Evolutionary conservation across 148 eudicot species (phyloP).

Genomic region (Rhododendron griersonianum): DNA sequence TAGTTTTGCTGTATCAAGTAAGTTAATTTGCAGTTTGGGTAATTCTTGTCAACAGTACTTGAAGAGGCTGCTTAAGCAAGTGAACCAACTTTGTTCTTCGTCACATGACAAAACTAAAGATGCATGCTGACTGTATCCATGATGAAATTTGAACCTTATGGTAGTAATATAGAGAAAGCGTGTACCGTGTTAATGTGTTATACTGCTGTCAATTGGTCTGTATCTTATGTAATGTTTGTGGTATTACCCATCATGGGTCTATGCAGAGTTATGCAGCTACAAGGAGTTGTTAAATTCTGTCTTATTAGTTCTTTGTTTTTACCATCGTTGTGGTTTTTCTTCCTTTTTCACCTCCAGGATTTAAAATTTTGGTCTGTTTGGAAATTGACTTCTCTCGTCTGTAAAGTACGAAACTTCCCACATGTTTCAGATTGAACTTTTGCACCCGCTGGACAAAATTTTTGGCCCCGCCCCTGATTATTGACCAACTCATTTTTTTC

Average conservation of each 20-base stretch:
- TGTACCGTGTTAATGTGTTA: background rate
- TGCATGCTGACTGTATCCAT: background rate
- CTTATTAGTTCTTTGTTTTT: background rate
- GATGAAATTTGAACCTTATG: background rate
- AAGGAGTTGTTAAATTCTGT: background rate
- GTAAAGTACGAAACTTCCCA: background rate
- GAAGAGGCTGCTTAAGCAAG: conserved; percentile 10
- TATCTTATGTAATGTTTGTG: background rate
- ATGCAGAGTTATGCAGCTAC: background rate
- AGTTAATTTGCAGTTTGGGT: background rate
- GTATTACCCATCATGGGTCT: background rate
- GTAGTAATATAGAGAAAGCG: background rate
- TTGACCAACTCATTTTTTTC: background rate
- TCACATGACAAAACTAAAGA: background rate
- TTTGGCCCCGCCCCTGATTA: background rate
- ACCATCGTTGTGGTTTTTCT: background rate
- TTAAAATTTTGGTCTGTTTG: background rate
- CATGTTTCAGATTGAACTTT: background rate
- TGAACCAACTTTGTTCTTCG: background rate
- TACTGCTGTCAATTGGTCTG: background rate
- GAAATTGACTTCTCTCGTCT: background rate
- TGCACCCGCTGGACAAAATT: background rate
- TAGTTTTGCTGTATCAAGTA: background rate
- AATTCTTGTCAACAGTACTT: background rate
- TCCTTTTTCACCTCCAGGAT: background rate